Evolutionary conservation across 257 asterid species (phyloP), one percentile per base, ranked within the genome.

Genomic region (Lycium ferocissimum): DNA sequence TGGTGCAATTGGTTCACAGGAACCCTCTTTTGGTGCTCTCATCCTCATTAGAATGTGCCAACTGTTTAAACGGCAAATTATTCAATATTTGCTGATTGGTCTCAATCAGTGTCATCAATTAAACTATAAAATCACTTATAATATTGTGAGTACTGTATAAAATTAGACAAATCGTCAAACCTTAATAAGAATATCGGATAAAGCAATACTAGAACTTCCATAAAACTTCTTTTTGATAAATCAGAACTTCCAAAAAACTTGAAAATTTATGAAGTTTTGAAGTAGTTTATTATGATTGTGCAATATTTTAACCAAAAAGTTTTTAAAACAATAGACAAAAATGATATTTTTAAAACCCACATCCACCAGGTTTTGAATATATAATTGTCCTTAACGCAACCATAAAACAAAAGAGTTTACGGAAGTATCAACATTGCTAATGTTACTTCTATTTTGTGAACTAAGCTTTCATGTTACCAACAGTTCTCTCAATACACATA

Each of bases 41-140:
- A 95, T 95, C 87, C 97, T 90, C 97, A 95, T 91, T 49, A 94
- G 92, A 86, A 95, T 91, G 89, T 96, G 99, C 98, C 98, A 96
- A 82, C 98, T 95, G 89, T 12, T 91, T 72, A 26, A 78, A 76
- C 83, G 7, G 35, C 67, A 86, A n/a, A 83, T 80, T 38, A 70
- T 40, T 67, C 76, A 73, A 54, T 69, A 84, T 83, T 61, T 67
- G 49, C 66, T 53, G 33, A 33, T 53, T 53, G 66, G 0, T 33
- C 15, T 51, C 33, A 78, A 53, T 14, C 82, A 78, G 33, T 26
- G 49, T 53, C 22, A 78, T 33, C 66, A 53, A 33, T 1, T 26
- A 26, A 51, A 76, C 14, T 8, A 53, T 26, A 51, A 53, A 4
- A 53, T 76, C 65, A 78, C 82, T 53, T 78, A 7, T 13, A 51